Evolutionary conservation across 2,329 filamentous ascomycete genomes (phyloP).

Genomic region (Exophiala spinifera): DNA sequence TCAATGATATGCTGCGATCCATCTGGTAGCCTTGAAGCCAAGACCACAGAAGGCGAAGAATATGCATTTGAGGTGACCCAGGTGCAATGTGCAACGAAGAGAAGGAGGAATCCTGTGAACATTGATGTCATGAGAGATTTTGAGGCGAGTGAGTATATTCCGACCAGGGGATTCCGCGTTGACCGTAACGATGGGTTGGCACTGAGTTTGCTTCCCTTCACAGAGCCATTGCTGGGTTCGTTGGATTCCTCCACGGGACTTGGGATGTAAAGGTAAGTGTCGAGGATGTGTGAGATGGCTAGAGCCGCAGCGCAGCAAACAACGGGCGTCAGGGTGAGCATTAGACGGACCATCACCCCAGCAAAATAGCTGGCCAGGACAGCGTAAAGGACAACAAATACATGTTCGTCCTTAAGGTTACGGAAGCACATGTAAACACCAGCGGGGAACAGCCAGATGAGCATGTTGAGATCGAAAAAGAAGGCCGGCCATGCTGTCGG

Average conservation of each 20-base stretch:
- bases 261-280: conserved; percentile 72
- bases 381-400: conserved; percentile 97
- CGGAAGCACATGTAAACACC: conserved; percentile 99
- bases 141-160: conserved; percentile 76
- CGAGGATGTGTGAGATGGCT: conserved; percentile 80
- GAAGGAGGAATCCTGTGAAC: conserved; percentile 74
- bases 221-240: conserved; percentile 34
- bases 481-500: conserved; percentile 98
- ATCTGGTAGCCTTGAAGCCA: conserved; percentile 88
- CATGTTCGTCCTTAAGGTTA: conserved; percentile 88
- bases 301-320: conserved; percentile 93
- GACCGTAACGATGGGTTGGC: conserved; percentile 65
- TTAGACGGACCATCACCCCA: conserved; percentile 98
- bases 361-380: conserved; percentile 96
- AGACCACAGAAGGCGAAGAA: conserved; percentile 93
- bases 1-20: conserved; percentile 98
- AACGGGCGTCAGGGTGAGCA: conserved; percentile 94
- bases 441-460: conserved; percentile 98
- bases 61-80: conserved; percentile 99
- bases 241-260: conserved; percentile 55
- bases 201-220: conserved; percentile 51
- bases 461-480: conserved; percentile 97
- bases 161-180: conserved; percentile 69
- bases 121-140: conserved; percentile 73
- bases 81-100: conserved; percentile 96